These are phyloP conservation scores for Lactarius vividus DNA, from an alignment of 768 basidiomycete genomes.

Conservation along the genomic window DNA sequence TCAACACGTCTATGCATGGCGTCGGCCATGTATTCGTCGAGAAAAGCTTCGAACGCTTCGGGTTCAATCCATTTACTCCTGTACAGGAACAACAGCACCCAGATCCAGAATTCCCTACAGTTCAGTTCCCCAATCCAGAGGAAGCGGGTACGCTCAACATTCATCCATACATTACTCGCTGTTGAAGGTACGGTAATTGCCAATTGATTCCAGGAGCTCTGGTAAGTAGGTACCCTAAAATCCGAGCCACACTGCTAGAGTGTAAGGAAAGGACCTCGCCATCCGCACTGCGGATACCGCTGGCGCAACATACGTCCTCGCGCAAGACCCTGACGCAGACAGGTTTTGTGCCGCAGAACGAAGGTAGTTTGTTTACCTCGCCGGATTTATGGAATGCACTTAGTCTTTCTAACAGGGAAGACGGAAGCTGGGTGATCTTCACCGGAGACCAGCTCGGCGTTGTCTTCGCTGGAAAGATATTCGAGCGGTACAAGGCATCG, in stretches of 20 bases:
- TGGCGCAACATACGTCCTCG: constrained; percentile 64
- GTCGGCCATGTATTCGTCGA: constrained; percentile 68
- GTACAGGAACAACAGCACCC: constrained; percentile 68
- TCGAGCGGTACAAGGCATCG: constrained; percentile 45
- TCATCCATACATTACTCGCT: neutral
- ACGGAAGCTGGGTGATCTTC: constrained; percentile 65
- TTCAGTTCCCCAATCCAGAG: constrained; percentile 86
- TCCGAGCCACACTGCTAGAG: neutral
- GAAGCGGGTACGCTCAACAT: constrained; percentile 60
- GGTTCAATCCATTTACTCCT: constrained; percentile 56
- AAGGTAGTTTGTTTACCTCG: constrained; percentile 40
- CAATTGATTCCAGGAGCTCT: constrained; percentile 28
- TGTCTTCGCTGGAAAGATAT: constrained; percentile 47
- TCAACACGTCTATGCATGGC: constrained; percentile 90
- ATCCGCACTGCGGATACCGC: constrained; percentile 55
- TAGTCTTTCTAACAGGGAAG: constrained; percentile 33
- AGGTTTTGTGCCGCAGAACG: constrained; percentile 76
- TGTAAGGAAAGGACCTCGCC: constrained; percentile 60
- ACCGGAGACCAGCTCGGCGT: constrained; percentile 84
- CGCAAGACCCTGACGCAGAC: constrained; percentile 90
- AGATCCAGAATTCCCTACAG: constrained; percentile 84
- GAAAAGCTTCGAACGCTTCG: constrained; percentile 55
- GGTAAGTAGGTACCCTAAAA: constrained; percentile 18
- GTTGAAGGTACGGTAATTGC: neutral
- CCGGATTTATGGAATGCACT: neutral